phyloP scores from a whole-genome alignment of 202 grass and related monocot genomes.

The Musa balbisiana region DNA sequence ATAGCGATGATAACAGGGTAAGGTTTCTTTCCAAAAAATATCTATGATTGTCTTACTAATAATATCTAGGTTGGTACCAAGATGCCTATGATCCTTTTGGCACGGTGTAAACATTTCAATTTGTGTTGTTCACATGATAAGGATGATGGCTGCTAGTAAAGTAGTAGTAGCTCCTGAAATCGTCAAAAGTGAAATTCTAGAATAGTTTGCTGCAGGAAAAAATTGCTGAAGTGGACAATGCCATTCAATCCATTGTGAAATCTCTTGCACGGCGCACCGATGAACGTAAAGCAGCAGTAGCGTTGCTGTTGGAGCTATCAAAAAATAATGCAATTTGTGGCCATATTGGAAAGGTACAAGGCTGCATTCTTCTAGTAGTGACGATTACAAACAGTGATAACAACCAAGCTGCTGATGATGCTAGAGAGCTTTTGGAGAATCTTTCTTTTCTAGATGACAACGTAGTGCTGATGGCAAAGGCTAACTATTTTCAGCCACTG shows the following conservation, averaged over 20 bases:
- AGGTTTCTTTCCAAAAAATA: too few species aligned
- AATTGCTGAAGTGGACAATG: conserved; percentile 3
- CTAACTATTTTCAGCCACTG: not conserved
- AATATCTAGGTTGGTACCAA: too few species aligned
- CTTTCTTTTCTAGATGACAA: conserved; percentile 2
- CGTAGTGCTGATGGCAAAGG: not conserved
- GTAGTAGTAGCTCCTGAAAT: too few species aligned
- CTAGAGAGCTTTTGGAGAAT: conserved; percentile 11
- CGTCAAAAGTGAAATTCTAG: not conserved
- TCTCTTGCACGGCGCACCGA: conserved; percentile 2
- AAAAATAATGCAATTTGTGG: not conserved
- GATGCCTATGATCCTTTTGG: too few species aligned
- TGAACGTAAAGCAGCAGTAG: conserved; percentile 1
- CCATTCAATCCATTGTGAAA: not conserved
- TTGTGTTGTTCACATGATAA: too few species aligned
- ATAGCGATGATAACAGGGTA: too few species aligned
- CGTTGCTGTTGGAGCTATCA: conserved; percentile 7
- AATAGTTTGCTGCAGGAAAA: conserved; percentile 5
- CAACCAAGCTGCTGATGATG: conserved; percentile 5
- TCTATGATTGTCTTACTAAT: too few species aligned
- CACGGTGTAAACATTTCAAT: too few species aligned
- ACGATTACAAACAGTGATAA: not conserved
- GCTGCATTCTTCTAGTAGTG: conserved; percentile 2
- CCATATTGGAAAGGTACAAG: conserved; percentile 1
- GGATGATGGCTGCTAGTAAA: too few species aligned